Percentiles rank a stretch among this genome's conserved stretches.
phyloP scores from a whole-genome alignment of 176 grass and related monocot genomes.

The Oryza nivara region DNA sequence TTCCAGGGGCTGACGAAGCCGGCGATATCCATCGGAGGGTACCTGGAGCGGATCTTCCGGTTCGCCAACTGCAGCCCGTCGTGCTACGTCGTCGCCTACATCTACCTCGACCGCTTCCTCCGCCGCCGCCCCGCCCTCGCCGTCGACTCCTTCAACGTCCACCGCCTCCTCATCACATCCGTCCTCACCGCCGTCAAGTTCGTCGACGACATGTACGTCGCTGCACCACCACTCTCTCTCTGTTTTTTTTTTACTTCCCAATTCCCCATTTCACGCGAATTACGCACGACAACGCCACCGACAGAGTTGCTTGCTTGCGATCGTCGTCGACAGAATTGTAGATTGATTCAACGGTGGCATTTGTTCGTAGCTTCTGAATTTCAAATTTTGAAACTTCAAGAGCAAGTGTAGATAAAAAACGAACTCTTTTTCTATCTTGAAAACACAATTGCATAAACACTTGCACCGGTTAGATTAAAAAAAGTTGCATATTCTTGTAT shows the following conservation, averaged over 20 bases:
- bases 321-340: not conserved
- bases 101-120: constrained; percentile 96
- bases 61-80: constrained; percentile 90
- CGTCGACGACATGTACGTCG: constrained; percentile 93
- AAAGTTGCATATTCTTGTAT: not conserved
- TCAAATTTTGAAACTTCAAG: not conserved
- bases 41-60: constrained; percentile 97
- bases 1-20: constrained; percentile 92
- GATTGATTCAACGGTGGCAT: not conserved
- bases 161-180: constrained; percentile 92
- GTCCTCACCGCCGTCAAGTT: constrained; percentile 98
- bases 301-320: not conserved
- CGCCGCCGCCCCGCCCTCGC: constrained; percentile 65
- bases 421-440: not conserved
- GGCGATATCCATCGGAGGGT: constrained; percentile 76
- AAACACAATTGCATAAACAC: not conserved
- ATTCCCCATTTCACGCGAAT: not conserved
- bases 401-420: not conserved
- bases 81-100: constrained; percentile 92
- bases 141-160: constrained; percentile 97
- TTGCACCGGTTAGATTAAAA: not conserved
- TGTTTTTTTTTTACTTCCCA: too few species aligned
- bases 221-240: too few species aligned
- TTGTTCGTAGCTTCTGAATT: not conserved
- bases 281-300: constrained; percentile 2